Base-by-base conservation (phyloP, 768 basidiomycete genomes). In the Tulasnella sp. region DNA sequence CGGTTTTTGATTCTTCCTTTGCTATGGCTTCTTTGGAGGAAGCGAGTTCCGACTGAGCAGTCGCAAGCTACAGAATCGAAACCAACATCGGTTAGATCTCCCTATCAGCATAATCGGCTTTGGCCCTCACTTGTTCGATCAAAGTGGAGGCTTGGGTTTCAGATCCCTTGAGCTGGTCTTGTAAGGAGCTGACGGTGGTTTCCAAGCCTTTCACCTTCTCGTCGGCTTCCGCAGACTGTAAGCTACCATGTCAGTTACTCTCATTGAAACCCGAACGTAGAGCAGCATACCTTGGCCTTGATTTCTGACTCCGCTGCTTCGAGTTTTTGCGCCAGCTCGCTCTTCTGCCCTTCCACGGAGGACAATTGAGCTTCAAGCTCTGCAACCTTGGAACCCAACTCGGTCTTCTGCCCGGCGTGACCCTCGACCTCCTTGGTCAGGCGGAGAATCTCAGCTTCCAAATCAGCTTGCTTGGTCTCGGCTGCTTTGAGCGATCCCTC, bases 101-200 rank as follows among this genome's bases (percentile, higher is more conserved):
- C 37, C 39, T 20, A 51, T 51, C 51, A 51, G n/a, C 23, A 57
- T 1, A 16, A 75, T 67, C 44, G 32, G 9, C n/a, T 26, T 5
- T 26, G 61, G 32, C 16, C 35, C 74, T 55, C 74, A 75, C 74
- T 29, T 75, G n/a, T 55, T 57, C 42, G 46, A 0, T 48, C 55
- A 42, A 75, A 16, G 44, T 55, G 37, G 48, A 15, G 11, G n/a
- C 37, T 39, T 35, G 39, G n/a, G 74, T 6, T 48, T 75, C 74
- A 7, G 44, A 75, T n/a, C 9, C 42, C 37, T 75, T 75, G 39
- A 75, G 37, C 46, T 75, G 44, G 35, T 75, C 74, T 75, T 61
- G 46, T 23, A 55, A 15, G 29, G 74, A 46, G 37, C 39, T 16
- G 37, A 75, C 44, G 11, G 39, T 48, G 20, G 74, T 51, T 40